phyloP scores from a whole-genome alignment of 306 rosid species.

The Prinsepia uniflora region DNA sequence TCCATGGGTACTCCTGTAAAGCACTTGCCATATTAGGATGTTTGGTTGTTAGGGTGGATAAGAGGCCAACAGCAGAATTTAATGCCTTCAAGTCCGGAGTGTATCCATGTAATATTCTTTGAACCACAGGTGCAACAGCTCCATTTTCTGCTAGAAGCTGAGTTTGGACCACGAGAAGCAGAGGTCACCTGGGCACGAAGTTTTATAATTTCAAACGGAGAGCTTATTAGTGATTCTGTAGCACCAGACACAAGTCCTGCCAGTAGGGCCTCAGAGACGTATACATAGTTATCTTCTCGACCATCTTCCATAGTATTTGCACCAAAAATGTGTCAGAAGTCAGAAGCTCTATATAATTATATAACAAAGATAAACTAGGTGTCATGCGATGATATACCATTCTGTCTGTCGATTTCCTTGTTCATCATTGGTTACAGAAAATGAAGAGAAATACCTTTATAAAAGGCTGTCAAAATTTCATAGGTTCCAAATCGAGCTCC shows the following conservation, averaged over 20 bases:
- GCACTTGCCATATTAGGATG: conserved; percentile 54
- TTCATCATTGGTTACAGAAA: not conserved
- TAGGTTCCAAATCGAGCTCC: conserved; percentile 88
- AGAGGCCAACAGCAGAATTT: conserved; percentile 52
- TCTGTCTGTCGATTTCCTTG: not conserved
- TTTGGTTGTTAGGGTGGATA: conserved; percentile 70
- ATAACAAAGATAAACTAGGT: not conserved
- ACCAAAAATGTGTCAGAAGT: not conserved
- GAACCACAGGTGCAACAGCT: conserved; percentile 45
- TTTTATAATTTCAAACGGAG: conserved; percentile 85
- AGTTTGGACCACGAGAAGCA: conserved; percentile 46
- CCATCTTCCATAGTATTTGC: conserved; percentile 59
- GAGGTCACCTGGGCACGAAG: conserved; percentile 74
- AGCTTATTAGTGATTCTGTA: conserved; percentile 56
- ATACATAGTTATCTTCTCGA: conserved; percentile 56
- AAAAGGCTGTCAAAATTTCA: conserved; percentile 75
- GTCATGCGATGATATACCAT: not conserved
- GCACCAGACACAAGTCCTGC: conserved; percentile 79
- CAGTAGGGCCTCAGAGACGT: conserved; percentile 66
- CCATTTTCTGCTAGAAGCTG: conserved; percentile 43
- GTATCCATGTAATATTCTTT: conserved; percentile 56
- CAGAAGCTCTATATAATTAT: not conserved
- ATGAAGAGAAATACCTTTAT: conserved; percentile 48
- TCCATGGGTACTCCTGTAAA: conserved; percentile 82
- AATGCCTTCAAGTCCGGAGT: conserved; percentile 66